Conservation (phyloP, 768 basidiomycete species). For the Suillus plorans region DNA sequence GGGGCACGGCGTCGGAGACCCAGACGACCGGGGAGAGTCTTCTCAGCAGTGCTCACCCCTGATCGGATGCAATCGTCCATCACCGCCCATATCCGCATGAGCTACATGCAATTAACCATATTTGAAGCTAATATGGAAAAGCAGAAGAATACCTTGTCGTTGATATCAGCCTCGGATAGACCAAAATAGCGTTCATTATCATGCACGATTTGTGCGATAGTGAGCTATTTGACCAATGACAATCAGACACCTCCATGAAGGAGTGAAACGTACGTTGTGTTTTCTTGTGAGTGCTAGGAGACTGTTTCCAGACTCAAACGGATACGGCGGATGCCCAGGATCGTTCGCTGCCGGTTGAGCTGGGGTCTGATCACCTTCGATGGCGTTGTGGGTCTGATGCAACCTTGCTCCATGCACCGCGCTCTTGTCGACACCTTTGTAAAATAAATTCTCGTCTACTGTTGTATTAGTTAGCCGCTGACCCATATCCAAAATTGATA, state of each 20-base stretch:
- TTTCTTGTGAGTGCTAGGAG: slow-evolving; percentile 73
- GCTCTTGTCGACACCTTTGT: slow-evolving; percentile 86
- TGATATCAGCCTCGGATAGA: slow-evolving; percentile 71
- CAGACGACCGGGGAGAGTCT: slow-evolving; percentile 84
- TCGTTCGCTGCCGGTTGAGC: slow-evolving; percentile 19
- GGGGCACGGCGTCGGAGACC: slow-evolving; percentile 81
- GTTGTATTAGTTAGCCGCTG: neutral
- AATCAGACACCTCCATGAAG: neutral
- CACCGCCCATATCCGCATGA: slow-evolving; percentile 82
- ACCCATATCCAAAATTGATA: neutral
- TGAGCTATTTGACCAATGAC: slow-evolving; percentile 53
- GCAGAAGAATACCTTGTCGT: slow-evolving; percentile 53
- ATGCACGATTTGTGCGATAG: slow-evolving; percentile 91
- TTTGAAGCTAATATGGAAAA: slow-evolving; percentile 5
- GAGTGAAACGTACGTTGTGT: slow-evolving; percentile 65
- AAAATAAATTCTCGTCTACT: slow-evolving; percentile 94
- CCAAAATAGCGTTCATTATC: slow-evolving; percentile 88
- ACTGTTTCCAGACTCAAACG: slow-evolving; percentile 75
- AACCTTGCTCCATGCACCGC: slow-evolving; percentile 78
- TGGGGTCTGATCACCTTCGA: slow-evolving; percentile 21
- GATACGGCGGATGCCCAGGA: slow-evolving; percentile 72
- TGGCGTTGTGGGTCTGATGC: slow-evolving; percentile 56
- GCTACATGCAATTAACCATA: slow-evolving; percentile 23
- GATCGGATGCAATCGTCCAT: slow-evolving; percentile 91
- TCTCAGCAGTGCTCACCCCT: slow-evolving; percentile 79